Evolutionary conservation across 2,329 filamentous ascomycete species (phyloP), one percentile per base, ranked within the genome.

Genomic region (Aspergillus pseudoglaucus): DNA sequence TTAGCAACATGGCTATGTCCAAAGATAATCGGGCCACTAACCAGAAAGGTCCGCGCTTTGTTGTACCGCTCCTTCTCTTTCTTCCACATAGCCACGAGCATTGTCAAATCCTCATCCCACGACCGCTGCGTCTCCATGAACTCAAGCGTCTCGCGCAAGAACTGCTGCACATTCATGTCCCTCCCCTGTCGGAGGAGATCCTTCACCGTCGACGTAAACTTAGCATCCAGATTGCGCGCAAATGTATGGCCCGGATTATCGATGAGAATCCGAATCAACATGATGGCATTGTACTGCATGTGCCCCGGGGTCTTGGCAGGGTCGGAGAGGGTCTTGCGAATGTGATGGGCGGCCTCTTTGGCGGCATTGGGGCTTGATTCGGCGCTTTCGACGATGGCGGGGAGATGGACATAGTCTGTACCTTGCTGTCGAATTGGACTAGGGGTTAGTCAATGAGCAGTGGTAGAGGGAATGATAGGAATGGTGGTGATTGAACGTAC

Each of bases 231-330:
- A 65, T 95, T 90, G 56, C 87, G 81, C n/a, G 91, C 95, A 62
- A 98, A 98, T 1, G 83, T 89, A 46, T 80, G 78, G 25, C 91
- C 91, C 0, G 93, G 93, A 65, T 98, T 96, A 67, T 97, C 90
- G 58, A 84, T 79, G 55, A 98, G 75, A 61, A 98, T 98, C 52
- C 91, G 85, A 57, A 94, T 77, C 47, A 98, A 80, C 93, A 97
- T 97, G 61, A 97, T 83, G 53, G 89, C 86, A 72, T 97, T 96
- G 77, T 96, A 97, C 69, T 97, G 91, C 57, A 84, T 83, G 59
- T 87, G 83, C 8, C 88, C 82, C 40, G 75, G 70, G 30, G 64
- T 64, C 55, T 70, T 76, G 69, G 88, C 83, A 41, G 90, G 86
- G 56, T 83, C 85, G 58, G 82, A 78, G 50, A 98, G 75, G 66